Percentiles rank a stretch among this genome's conserved stretches.
phyloP scores from a whole-genome alignment of 805 yeast species.

The Wickerhamiella azyma region DNA sequence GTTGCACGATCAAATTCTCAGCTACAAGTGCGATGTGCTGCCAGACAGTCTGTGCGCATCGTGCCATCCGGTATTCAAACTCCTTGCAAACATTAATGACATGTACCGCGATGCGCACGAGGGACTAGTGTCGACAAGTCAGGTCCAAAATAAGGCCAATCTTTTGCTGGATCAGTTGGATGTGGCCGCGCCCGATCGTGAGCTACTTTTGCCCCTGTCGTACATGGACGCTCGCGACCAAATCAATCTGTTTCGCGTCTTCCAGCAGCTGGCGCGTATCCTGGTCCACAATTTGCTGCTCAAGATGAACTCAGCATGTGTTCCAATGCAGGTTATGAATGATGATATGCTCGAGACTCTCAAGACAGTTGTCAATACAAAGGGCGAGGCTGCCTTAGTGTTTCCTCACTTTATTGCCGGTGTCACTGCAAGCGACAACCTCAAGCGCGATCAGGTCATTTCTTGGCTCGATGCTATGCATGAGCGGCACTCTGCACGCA shows the following conservation, averaged over 20 bases:
- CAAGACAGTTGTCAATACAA: slow-evolving; percentile 30
- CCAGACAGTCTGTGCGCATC: slow-evolving; percentile 64
- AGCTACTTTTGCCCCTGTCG: slow-evolving; percentile 30
- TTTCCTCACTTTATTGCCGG: slow-evolving; percentile 74
- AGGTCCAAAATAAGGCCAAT: slow-evolving; percentile 18
- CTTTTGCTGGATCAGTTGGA: slow-evolving; percentile 38
- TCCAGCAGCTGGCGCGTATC: slow-evolving; percentile 53
- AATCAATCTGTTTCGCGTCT: slow-evolving; percentile 54
- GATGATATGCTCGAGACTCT: not conserved
- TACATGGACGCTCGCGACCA: slow-evolving; percentile 48
- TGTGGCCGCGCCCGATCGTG: slow-evolving; percentile 37
- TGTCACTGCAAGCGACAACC: slow-evolving; percentile 42
- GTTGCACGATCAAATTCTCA: slow-evolving; percentile 44
- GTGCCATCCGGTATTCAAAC: slow-evolving; percentile 48
- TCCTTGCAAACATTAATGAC: slow-evolving; percentile 57
- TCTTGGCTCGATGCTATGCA: slow-evolving; percentile 43
- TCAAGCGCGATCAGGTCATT: slow-evolving; percentile 39
- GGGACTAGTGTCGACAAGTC: slow-evolving; percentile 12
- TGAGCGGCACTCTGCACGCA: slow-evolving; percentile 55
- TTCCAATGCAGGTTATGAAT: slow-evolving; percentile 48
- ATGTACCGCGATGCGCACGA: slow-evolving; percentile 35
- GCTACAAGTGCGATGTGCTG: slow-evolving; percentile 24
- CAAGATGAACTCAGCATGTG: slow-evolving; percentile 43
- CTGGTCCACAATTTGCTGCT: slow-evolving; percentile 55
- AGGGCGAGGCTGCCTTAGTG: slow-evolving; percentile 58